Percentiles rank a stretch among this genome's conserved stretches.
Conservation (phyloP, 805 yeast species). For the Tetrapisispora iriomotensis region DNA sequence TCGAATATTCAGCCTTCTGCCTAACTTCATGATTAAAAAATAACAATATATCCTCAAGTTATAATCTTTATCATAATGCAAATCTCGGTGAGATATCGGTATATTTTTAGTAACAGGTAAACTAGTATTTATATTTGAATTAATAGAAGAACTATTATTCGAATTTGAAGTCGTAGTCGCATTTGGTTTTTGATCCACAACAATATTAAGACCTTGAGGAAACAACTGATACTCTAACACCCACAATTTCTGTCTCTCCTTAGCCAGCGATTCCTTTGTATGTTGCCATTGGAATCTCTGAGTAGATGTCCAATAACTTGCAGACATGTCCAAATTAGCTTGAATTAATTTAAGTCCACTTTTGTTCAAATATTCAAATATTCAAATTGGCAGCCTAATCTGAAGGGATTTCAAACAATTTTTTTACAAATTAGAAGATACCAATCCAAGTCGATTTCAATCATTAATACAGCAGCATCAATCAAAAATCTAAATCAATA, state of each 20-base stretch:
- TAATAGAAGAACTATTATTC: no score
- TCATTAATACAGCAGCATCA: no score
- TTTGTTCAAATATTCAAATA: no score
- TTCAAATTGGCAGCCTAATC: no score
- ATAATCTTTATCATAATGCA: slow-evolving; percentile 39
- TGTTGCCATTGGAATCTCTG: slow-evolving; percentile 79
- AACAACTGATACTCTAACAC: slow-evolving; percentile 30
- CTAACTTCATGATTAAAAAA: slow-evolving; percentile 61
- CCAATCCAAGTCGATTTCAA: no score
- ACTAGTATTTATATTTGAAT: neutral
- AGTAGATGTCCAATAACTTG: slow-evolving; percentile 80
- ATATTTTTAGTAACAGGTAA: slow-evolving; percentile 32
- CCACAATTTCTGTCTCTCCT: slow-evolving; percentile 35
- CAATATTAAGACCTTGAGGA: slow-evolving; percentile 27
- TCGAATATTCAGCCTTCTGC: slow-evolving; percentile 65
- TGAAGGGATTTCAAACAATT: no score
- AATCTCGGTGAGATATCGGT: slow-evolving; percentile 32
- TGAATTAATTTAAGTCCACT: neutral
- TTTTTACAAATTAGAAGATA: no score
- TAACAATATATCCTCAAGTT: slow-evolving; percentile 73
- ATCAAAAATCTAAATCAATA: no score
- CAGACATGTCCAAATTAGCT: slow-evolving; percentile 47
- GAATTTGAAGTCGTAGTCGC: no score
- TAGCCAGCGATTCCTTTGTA: slow-evolving; percentile 47
- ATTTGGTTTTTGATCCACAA: slow-evolving; percentile 24